phyloP scores from a whole-genome alignment of 1,284 basidiomycete species.

The Microbotryum scabiosae region DNA sequence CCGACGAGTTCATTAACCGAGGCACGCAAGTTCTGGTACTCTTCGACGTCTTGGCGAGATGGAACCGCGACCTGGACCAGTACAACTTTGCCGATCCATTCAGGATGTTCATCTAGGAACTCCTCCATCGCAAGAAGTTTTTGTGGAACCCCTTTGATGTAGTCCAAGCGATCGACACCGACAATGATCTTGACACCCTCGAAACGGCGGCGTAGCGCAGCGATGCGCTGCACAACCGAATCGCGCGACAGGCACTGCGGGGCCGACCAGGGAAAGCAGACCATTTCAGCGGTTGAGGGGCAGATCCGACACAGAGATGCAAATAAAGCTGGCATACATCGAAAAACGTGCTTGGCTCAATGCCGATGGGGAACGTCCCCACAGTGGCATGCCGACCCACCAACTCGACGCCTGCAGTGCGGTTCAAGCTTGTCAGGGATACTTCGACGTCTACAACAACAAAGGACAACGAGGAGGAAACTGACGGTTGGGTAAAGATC shows the following conservation, averaged over 20 bases:
- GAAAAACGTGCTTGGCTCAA: conserved; percentile 87
- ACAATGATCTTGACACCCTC: conserved; percentile 95
- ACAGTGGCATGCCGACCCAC: conserved; percentile 92
- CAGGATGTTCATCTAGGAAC: conserved; percentile 93
- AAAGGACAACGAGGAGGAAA: neutral
- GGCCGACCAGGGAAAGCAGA: neutral
- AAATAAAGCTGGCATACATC: conserved; percentile 47
- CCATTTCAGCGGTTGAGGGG: neutral
- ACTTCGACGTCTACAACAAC: neutral
- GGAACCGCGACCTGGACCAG: conserved; percentile 95
- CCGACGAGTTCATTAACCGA: conserved; percentile 97
- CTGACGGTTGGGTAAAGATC: conserved; percentile 74
- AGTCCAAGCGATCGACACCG: conserved; percentile 94
- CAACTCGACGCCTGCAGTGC: conserved; percentile 59
- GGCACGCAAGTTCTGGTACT: conserved; percentile 93
- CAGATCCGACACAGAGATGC: too few species aligned
- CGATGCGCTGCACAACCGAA: conserved; percentile 68
- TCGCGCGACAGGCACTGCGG: conserved; percentile 64
- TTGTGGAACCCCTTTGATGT: conserved; percentile 99
- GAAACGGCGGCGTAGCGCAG: conserved; percentile 77
- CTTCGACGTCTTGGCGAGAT: conserved; percentile 94
- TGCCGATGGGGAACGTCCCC: conserved; percentile 97
- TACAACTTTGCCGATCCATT: conserved; percentile 99
- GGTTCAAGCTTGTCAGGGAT: neutral
- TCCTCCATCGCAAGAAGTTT: conserved; percentile 94